These are phyloP conservation scores for Auricularia auricula-judae DNA, from an alignment of 768 basidiomycete species.

Conservation along the genomic window DNA sequence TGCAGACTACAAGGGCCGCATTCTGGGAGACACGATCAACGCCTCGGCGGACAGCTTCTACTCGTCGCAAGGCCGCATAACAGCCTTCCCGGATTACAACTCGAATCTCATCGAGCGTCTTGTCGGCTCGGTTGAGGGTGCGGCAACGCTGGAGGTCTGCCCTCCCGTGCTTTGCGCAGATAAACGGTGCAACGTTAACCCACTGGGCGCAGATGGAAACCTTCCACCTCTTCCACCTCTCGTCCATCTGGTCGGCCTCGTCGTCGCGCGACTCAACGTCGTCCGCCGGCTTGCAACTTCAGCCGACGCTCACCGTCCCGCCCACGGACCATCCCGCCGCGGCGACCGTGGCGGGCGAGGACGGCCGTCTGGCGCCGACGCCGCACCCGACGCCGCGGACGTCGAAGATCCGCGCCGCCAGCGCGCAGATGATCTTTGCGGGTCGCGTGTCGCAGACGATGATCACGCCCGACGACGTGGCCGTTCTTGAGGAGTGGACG, in stretches of 20 bases:
- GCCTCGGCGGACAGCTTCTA: slow-evolving; percentile 86
- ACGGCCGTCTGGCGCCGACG: not conserved
- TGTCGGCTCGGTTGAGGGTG: slow-evolving; percentile 34
- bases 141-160: slow-evolving; percentile 61
- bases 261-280: slow-evolving; percentile 7
- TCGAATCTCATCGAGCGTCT: slow-evolving; percentile 47
- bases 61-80: slow-evolving; percentile 76
- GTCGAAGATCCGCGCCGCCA: slow-evolving; percentile 54
- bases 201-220: slow-evolving; percentile 61
- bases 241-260: slow-evolving; percentile 45
- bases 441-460: slow-evolving; percentile 59
- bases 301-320: slow-evolving; percentile 14
- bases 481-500: slow-evolving; percentile 46
- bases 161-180: not conserved
- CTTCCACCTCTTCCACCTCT: slow-evolving; percentile 71
- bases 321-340: slow-evolving; percentile 1
- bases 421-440: slow-evolving; percentile 77
- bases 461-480: slow-evolving; percentile 59
- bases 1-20: not conserved
- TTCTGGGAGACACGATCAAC: slow-evolving; percentile 37
- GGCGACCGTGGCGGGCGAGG: not conserved
- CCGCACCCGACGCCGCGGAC: slow-evolving; percentile 1
- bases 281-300: slow-evolving; percentile 7
- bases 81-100: slow-evolving; percentile 71
- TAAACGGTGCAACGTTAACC: no score